Evolutionary conservation across 2,329 filamentous ascomycete genomes (phyloP), one percentile per base, ranked within the genome.

Genomic region (Monosporascus sp.): DNA sequence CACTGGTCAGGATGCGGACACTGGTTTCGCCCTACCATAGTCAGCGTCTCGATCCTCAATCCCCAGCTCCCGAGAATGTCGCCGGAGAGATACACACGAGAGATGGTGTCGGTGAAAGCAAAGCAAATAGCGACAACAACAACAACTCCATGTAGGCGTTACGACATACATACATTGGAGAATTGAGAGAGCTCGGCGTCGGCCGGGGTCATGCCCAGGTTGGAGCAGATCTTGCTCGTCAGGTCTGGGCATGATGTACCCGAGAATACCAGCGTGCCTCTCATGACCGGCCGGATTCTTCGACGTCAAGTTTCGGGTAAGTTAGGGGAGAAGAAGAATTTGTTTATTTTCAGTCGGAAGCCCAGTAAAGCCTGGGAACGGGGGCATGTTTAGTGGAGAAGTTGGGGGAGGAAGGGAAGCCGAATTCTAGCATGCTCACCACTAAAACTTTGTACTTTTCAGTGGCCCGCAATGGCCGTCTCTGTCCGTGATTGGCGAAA

Each of bases 1-100:
- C 91, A 71, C 83, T 86, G 47, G 82, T 85, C 68, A 86, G 68
- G 66, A 87, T 86, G 65, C 82, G 81, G 63, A 87, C 84, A 65
- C 83, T 86, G 54, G 83, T 87, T 74, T 87, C 84, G 72, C 84
- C 84, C 82, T 85, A 69, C 54, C 59, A 57, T 60, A 61, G 55
- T 51, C 54, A 54, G 51, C 50, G 50, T 54, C 27, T 50, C 34
- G 20, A 34, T n/a, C 15, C 9, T 25, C 31, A 20, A 20, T 25
- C 14, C 9, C 22, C 18, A 20, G 18, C 3, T 42, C 9, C 18
- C 39, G 39, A 42, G 9, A 14, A 2, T 2, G 1, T 18, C 22
- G 39, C 39, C 18, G 39, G 18, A 42, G 22, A 14, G 22, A 5
- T 18, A 6, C 14, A 24, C 18, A 24, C 18, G 18, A 20, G 14